A percentile compares a stretch with the other conserved stretches of the same genome.
These are phyloP conservation scores for Coniochaeta sp. DNA, from an alignment of 2,329 filamentous ascomycete species.

Conservation along the genomic window DNA sequence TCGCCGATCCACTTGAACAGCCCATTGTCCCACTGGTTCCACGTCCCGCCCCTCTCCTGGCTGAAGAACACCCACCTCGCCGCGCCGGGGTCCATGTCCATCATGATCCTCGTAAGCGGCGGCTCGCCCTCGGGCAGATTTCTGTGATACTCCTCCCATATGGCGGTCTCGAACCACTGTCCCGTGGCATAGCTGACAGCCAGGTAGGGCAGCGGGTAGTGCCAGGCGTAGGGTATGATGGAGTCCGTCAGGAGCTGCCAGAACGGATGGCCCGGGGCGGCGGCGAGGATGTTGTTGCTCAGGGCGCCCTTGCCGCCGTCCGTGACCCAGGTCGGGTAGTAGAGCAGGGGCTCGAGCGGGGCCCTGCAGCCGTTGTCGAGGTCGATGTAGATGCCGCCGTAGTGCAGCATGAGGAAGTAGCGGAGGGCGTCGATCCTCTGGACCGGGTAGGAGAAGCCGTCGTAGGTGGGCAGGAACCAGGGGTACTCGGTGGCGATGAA, in stretches of 20 bases:
- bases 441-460: slow-evolving; percentile 64
- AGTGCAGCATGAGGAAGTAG: slow-evolving; percentile 73
- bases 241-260: slow-evolving; percentile 12
- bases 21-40: slow-evolving; percentile 17
- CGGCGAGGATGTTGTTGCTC: slow-evolving; percentile 18
- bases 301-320: slow-evolving; percentile 16
- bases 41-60: slow-evolving; percentile 15
- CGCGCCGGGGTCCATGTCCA: slow-evolving; percentile 4
- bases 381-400: slow-evolving; percentile 73
- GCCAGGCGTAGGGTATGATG: slow-evolving; percentile 10
- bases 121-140: slow-evolving; percentile 10
- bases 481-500: slow-evolving; percentile 68
- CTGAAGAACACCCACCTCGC: slow-evolving; percentile 17
- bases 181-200: slow-evolving; percentile 17
- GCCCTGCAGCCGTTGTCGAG: slow-evolving; percentile 41
- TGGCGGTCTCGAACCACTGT: slow-evolving; percentile 18
- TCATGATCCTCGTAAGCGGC: slow-evolving; percentile 15
- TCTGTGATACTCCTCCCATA: slow-evolving; percentile 17
- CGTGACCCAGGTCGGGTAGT: slow-evolving; percentile 10
- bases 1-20: slow-evolving; percentile 14
- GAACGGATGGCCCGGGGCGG: slow-evolving; percentile 15
- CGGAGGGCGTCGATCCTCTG: slow-evolving; percentile 70
- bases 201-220: slow-evolving; percentile 15
- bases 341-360: background rate
- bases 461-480: slow-evolving; percentile 69